Evolutionary conservation across 1,284 basidiomycete genomes (phyloP), one percentile per base, ranked within the genome.

Genomic region (Austroboletus niveus): DNA sequence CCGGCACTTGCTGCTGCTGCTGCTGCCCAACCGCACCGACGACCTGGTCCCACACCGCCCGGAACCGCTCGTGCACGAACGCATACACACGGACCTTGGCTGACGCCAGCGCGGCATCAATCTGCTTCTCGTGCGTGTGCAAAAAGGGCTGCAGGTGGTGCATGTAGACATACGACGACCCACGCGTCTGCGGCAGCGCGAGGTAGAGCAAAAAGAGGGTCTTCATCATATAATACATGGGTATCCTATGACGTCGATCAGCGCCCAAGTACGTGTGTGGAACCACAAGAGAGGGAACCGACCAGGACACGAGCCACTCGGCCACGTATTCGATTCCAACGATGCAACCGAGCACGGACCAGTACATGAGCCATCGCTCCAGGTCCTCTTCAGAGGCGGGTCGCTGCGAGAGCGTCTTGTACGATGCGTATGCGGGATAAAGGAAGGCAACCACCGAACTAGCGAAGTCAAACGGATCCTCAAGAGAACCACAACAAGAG

Each of bases 291-390:
- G 46, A 12, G 52, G 22, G 22, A 24, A 70, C 77, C 60, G 59
- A 90, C 89, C 91, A 93, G 55, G 82, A 85, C 20, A 93, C 72
- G n/a, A 84, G 66, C 89, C 91, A 92, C 65, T 92, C 90, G 17
- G 86, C 87, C 40, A 87, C 74, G 59, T 85, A 85, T 66, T 93
- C 91, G 17, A 87, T 72, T 6, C 79, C 80, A 32, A 90, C 76
- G 54, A 92, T 80, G 63, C 83, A 85, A 0, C 88, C 91, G 11
- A 93, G 79, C 0, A 93, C 89, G 31, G 84, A 86, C 91, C 91
- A 93, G 62, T 92, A 94, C 89, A 92, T 93, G 47, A 92, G 75
- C 90, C 91, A 92, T 71, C 87, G 74, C 65, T 93, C 91, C 7
- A 93, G 75, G 30, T 90, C 87, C 42, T 78, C 82, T 60, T 91